Evolutionary conservation across 495 filamentous ascomycete species (phyloP).

Genomic region (Talaromyces wortmannii): DNA sequence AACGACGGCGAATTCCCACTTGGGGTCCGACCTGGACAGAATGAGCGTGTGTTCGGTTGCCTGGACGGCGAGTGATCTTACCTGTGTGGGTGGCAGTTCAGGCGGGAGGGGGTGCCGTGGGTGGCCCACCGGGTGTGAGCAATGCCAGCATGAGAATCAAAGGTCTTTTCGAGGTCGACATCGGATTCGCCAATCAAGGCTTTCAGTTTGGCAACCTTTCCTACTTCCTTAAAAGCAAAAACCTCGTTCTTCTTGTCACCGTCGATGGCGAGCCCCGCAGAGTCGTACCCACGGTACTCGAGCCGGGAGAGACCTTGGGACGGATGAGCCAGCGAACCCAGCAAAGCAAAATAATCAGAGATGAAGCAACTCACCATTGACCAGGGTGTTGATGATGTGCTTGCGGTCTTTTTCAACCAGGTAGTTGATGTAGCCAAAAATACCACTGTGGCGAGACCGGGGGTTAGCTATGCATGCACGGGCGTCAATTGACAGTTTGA

Average conservation of each 20-base stretch:
- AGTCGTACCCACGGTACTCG: conserved; percentile 97
- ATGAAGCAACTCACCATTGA: conserved; percentile 65
- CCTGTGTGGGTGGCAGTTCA: conserved; percentile 98
- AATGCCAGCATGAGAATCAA: conserved; percentile 96
- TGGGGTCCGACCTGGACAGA: conserved; percentile 59
- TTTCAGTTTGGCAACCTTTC: conserved; percentile 95
- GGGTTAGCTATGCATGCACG: background rate
- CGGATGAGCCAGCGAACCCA: conserved; percentile 3
- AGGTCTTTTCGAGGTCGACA: conserved; percentile 81
- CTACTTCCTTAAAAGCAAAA: conserved; percentile 95
- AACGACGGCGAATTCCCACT: conserved; percentile 92
- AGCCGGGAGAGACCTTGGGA: conserved; percentile 67
- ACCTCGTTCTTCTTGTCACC: conserved; percentile 99
- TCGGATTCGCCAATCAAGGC: conserved; percentile 79
- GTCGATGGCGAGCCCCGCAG: conserved; percentile 90
- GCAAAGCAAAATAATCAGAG: background rate
- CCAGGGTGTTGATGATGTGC: conserved; percentile 88
- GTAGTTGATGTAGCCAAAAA: conserved; percentile 95
- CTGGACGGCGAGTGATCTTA: conserved; percentile 36
- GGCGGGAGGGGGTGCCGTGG: conserved; percentile 84
- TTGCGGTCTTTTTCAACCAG: conserved; percentile 91
- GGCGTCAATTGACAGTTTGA: background rate
- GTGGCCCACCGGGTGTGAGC: conserved; percentile 99
- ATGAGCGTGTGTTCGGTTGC: background rate
- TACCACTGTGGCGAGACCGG: conserved; percentile 58